phyloP scores from a whole-genome alignment of 208 protist species.

The Wallacemonas sp. region DNA sequence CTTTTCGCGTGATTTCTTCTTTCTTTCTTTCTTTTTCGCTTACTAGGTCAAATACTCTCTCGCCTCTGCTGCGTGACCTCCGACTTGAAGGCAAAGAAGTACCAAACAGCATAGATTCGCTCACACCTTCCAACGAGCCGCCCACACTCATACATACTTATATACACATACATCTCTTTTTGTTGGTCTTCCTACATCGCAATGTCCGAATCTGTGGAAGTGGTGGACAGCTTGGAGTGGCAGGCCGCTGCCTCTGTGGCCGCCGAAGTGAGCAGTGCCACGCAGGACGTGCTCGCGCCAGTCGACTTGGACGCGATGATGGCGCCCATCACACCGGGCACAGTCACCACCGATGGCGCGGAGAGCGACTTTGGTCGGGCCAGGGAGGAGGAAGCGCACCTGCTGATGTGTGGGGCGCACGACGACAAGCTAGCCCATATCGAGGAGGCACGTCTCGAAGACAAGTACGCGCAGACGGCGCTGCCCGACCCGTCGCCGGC shows the following conservation, averaged over 20 bases:
- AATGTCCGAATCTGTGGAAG: constrained; percentile 11
- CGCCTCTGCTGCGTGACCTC: too few relatives aligned
- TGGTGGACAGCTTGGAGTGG: not conserved
- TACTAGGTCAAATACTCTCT: not conserved
- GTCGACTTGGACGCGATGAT: not conserved
- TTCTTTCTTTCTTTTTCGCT: constrained; percentile 14
- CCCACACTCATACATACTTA: too few relatives aligned
- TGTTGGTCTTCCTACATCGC: too few relatives aligned
- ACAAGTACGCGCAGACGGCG: constrained; percentile 3
- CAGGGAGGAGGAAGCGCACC: not conserved
- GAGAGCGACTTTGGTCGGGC: not conserved
- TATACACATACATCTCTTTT: too few relatives aligned
- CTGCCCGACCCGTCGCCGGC: too few relatives aligned
- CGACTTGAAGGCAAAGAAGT: not conserved
- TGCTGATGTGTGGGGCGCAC: not conserved
- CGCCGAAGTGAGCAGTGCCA: not conserved
- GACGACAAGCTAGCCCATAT: not conserved
- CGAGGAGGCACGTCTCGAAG: not conserved
- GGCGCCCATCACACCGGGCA: not conserved
- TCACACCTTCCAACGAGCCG: too few relatives aligned
- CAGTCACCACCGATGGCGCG: not conserved
- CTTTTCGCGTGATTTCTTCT: not conserved
- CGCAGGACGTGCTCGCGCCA: not conserved
- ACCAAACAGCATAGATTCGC: not conserved
- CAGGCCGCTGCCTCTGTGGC: not conserved